Evolutionary conservation across 176 grass and related monocot genomes (phyloP).

Genomic region (Triticum aestivum): IWGSC_CS_RefSeq_v2.1 NC_057801.1:780691864-780692363

Average conservation of each 20-base stretch:
- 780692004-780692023: neutral
- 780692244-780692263: neutral
- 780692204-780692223: too few relatives aligned
- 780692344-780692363: slow-evolving; percentile 67
- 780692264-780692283: slow-evolving; percentile 62
- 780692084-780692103: slow-evolving; percentile 92
- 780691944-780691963: slow-evolving; percentile 1
- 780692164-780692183: slow-evolving; percentile 51
- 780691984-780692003: neutral
- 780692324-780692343: slow-evolving; percentile 86
- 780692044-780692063: slow-evolving; percentile 28
- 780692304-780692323: slow-evolving; percentile 85
- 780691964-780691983: neutral
- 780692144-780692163: slow-evolving; percentile 96
- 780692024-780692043: slow-evolving; percentile 27
- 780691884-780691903: too few relatives aligned
- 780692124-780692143: slow-evolving; percentile 82
- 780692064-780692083: slow-evolving; percentile 71
- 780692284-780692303: slow-evolving; percentile 86
- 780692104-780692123: slow-evolving; percentile 79
- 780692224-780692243: neutral
- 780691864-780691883: too few relatives aligned
- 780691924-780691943: neutral
- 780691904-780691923: neutral
- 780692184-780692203: slow-evolving; percentile 54